A percentile compares a stretch with the other conserved stretches of the same genome.
Evolutionary conservation across 2,329 filamentous ascomycete species (phyloP).

Genomic region (Pseudocercospora crystallina): DNA sequence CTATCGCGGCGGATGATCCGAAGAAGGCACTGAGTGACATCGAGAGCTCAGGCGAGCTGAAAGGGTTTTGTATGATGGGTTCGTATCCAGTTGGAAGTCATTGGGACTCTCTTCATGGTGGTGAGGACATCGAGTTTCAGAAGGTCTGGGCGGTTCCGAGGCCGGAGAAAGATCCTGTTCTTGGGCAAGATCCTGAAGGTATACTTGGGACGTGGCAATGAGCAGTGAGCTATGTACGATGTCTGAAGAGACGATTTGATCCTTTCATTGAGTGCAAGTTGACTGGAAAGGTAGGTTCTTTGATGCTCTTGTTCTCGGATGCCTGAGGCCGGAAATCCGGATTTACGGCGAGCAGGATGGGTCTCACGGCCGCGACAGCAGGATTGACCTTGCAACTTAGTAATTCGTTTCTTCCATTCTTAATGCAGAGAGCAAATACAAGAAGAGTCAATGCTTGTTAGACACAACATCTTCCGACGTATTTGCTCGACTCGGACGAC

Average conservation of each 20-base stretch:
- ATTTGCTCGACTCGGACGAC: too few relatives aligned
- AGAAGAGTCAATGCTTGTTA: too few relatives aligned
- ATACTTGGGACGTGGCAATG: conserved; percentile 37
- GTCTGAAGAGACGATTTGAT: background rate
- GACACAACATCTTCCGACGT: too few relatives aligned
- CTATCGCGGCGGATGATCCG: conserved; percentile 35
- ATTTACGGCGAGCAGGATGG: too few relatives aligned
- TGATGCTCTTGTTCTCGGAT: too few relatives aligned
- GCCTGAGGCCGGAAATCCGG: too few relatives aligned
- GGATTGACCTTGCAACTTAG: too few relatives aligned
- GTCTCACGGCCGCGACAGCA: too few relatives aligned
- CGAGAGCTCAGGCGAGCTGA: conserved; percentile 25
- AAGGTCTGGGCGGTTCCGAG: conserved; percentile 48
- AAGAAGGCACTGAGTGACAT: conserved; percentile 39
- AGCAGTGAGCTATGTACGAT: background rate
- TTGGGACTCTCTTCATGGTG: conserved; percentile 55
- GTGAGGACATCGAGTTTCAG: conserved; percentile 45
- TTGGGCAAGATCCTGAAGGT: conserved; percentile 42
- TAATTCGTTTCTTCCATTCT: too few relatives aligned
- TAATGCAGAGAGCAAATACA: background rate
- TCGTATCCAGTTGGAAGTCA: conserved; percentile 51
- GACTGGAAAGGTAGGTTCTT: too few relatives aligned
- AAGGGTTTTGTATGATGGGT: conserved; percentile 58
- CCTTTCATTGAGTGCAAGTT: too few relatives aligned
- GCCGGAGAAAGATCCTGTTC: conserved; percentile 50